phyloP scores from a whole-genome alignment of 345 rosid species.

The Gossypium arboreum region DNA sequence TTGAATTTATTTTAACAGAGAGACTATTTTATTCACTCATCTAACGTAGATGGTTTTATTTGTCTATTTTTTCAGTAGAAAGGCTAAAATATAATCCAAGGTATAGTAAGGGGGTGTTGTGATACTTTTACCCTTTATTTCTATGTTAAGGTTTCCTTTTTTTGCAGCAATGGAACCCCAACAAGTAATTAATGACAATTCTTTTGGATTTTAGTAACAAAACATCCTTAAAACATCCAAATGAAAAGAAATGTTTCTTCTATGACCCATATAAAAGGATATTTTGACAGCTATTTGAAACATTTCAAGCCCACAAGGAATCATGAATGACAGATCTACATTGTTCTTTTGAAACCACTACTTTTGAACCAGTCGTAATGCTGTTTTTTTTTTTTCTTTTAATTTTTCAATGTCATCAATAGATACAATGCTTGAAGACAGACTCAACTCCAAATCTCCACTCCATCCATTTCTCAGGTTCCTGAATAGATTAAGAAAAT shows the following conservation, averaged over 20 bases:
- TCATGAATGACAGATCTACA: background rate
- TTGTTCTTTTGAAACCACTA: background rate
- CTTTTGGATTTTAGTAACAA: background rate
- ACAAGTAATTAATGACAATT: background rate
- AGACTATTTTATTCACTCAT: too few relatives aligned
- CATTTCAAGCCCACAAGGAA: background rate
- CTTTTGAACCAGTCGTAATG: background rate
- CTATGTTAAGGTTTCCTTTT: too few relatives aligned
- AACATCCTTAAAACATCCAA: background rate
- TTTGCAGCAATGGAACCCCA: too few relatives aligned
- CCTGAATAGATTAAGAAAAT: background rate
- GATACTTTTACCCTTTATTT: too few relatives aligned
- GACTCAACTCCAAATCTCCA: background rate
- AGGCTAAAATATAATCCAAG: too few relatives aligned
- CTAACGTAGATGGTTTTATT: too few relatives aligned
- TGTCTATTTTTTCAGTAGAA: too few relatives aligned
- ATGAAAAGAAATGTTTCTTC: background rate
- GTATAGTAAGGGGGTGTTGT: too few relatives aligned
- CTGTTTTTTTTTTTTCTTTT: background rate
- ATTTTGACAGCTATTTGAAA: background rate
- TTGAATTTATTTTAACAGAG: too few relatives aligned
- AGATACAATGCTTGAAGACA: slow-evolving; percentile 10
- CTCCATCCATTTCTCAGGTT: slow-evolving; percentile 11
- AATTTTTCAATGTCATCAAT: background rate
- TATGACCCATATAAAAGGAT: background rate